Evolutionary conservation across 345 rosid species (phyloP).

Genomic region (Passiflora organensis): DNA sequence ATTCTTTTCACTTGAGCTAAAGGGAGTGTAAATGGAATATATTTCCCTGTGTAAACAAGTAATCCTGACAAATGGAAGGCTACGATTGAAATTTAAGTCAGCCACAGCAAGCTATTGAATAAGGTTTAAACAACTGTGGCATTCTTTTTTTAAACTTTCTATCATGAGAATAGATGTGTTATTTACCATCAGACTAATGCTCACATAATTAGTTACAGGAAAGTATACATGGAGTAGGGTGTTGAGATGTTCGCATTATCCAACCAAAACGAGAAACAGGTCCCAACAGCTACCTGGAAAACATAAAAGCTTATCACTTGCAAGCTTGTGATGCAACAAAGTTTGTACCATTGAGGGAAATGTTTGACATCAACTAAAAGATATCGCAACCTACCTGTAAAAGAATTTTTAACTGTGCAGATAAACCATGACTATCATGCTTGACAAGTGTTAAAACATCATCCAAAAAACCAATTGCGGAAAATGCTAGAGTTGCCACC

Average conservation of each 20-base stretch:
- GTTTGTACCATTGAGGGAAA: neutral
- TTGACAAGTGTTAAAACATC: conserved; percentile 46
- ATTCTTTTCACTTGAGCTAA: no score
- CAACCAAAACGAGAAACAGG: conserved; percentile 79
- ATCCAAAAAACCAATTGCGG: conserved; percentile 63
- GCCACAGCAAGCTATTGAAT: neutral
- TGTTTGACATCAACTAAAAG: neutral
- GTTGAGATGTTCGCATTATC: conserved; percentile 50
- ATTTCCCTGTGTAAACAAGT: no score
- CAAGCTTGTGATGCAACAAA: conserved; percentile 8
- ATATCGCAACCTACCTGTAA: conserved; percentile 50
- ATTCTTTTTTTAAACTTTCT: conserved; percentile 19
- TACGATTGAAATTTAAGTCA: no score
- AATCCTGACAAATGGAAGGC: no score
- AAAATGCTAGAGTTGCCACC: conserved; percentile 59
- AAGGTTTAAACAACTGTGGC: neutral
- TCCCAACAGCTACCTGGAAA: conserved; percentile 62
- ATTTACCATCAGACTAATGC: conserved; percentile 74
- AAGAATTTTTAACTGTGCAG: conserved; percentile 46
- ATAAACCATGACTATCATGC: conserved; percentile 40
- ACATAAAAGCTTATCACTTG: conserved; percentile 13
- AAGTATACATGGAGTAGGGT: conserved; percentile 98
- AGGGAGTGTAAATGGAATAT: no score
- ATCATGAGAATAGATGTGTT: conserved; percentile 53
- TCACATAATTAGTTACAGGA: conserved; percentile 78